phyloP scores from a whole-genome alignment of 257 asterid species.

The Solanum pinnatisectum region DNA sequence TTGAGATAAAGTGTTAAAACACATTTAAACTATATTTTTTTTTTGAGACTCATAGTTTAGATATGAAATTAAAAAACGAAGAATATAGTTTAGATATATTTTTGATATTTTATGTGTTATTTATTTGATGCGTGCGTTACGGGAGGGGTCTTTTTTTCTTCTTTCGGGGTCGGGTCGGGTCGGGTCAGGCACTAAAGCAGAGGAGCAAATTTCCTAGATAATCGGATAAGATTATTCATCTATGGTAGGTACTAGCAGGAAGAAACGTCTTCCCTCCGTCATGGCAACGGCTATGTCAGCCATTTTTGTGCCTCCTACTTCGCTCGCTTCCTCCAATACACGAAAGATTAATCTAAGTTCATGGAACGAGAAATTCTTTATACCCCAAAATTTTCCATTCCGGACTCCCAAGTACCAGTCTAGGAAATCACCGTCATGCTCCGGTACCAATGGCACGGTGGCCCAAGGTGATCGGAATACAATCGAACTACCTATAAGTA shows the following conservation, averaged over 20 bases:
- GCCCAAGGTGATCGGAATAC: constrained; percentile 26
- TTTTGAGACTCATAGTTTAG: too few relatives aligned
- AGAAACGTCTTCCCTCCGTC: constrained; percentile 13
- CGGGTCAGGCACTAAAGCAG: background rate
- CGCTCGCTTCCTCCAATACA: background rate
- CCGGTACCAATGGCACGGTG: constrained; percentile 19
- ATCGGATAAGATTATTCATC: background rate
- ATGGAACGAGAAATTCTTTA: constrained; percentile 1
- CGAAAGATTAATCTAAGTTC: constrained; percentile 5
- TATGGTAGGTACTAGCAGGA: background rate
- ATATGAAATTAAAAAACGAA: too few relatives aligned
- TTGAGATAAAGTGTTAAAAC: too few relatives aligned
- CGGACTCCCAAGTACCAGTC: constrained; percentile 21
- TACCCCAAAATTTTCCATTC: constrained; percentile 12
- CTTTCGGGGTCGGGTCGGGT: background rate
- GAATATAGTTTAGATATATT: too few relatives aligned
- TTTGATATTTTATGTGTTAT: too few relatives aligned
- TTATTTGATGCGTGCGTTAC: too few relatives aligned
- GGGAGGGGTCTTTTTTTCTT: background rate
- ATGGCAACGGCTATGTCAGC: constrained; percentile 65
- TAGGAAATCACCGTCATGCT: constrained; percentile 20
- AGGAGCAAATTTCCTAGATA: background rate
- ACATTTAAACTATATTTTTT: too few relatives aligned
- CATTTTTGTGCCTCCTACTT: constrained; percentile 21
- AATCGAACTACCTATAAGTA: constrained; percentile 28